A percentile compares a stretch with the other conserved stretches of the same genome.
These are phyloP conservation scores for Dacryopinax primogenitus DNA, from an alignment of 768 basidiomycete species.

Conservation along the genomic window DNA sequence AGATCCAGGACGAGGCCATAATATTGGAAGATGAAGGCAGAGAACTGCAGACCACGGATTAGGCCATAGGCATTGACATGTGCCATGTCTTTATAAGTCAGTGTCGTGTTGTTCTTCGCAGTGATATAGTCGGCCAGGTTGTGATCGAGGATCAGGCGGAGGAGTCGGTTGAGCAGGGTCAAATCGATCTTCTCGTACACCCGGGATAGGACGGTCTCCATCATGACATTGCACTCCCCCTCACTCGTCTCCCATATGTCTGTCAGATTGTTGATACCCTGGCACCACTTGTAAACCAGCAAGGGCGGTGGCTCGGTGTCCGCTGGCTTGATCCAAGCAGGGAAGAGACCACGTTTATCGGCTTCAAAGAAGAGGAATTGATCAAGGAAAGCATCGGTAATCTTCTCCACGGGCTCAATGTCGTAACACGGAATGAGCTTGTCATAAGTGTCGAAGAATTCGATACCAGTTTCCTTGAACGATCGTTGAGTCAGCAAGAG, in stretches of 20 bases:
- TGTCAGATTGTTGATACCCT: constrained; percentile 96
- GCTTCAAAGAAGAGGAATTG: constrained; percentile 99
- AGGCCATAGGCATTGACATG: constrained; percentile 96
- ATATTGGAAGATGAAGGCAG: constrained; percentile 98
- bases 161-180: constrained; percentile 85
- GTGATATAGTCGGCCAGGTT: constrained; percentile 99
- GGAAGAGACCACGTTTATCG: constrained; percentile 95
- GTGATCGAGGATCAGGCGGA: constrained; percentile 94
- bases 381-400: constrained; percentile 97
- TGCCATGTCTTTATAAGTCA: constrained; percentile 97
- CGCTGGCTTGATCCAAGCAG: constrained; percentile 97
- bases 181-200: constrained; percentile 99
- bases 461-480: constrained; percentile 96
- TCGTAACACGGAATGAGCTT: constrained; percentile 98
- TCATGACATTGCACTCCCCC: constrained; percentile 95
- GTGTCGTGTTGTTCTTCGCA: constrained; percentile 91
- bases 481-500: constrained; percentile 91
- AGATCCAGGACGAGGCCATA: constrained; percentile 93
- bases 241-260: constrained; percentile 98
- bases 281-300: constrained; percentile 98
- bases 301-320: constrained; percentile 95
- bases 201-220: constrained; percentile 96
- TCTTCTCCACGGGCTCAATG: constrained; percentile 99
- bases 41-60: constrained; percentile 96
- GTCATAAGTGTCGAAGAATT: constrained; percentile 95